These are phyloP conservation scores for Talaromyces sp. DNA, from an alignment of 2,329 filamentous ascomycete species.

Conservation along the genomic window DNA sequence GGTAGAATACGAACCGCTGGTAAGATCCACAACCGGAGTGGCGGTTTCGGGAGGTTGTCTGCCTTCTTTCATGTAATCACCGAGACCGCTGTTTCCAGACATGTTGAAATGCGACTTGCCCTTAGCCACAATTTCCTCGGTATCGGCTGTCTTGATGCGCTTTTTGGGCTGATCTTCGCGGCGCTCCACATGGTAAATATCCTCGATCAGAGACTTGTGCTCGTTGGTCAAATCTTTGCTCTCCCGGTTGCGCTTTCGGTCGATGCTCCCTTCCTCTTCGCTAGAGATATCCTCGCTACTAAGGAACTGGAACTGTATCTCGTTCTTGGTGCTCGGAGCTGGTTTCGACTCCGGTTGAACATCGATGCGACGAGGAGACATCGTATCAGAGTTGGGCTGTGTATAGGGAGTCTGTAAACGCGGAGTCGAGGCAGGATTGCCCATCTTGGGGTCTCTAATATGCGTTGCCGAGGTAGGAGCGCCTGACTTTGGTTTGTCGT, in stretches of 20 bases:
- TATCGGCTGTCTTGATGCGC: constrained; percentile 56
- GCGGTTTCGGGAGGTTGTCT: constrained; percentile 47
- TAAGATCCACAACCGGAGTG: constrained; percentile 46
- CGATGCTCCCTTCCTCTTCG: constrained; percentile 22
- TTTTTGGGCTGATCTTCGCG: constrained; percentile 63
- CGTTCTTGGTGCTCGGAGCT: background rate
- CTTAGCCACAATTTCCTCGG: constrained; percentile 43
- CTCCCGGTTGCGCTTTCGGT: constrained; percentile 30
- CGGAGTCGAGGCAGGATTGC: background rate
- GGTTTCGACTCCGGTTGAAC: background rate
- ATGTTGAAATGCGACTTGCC: constrained; percentile 45
- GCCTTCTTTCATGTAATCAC: constrained; percentile 64
- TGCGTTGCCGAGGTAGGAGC: background rate
- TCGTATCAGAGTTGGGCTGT: background rate
- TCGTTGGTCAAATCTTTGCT: constrained; percentile 1
- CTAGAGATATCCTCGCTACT: constrained; percentile 22
- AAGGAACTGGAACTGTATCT: constrained; percentile 31
- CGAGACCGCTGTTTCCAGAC: constrained; percentile 55
- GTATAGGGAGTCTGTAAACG: background rate
- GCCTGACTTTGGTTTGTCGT: constrained; percentile 3
- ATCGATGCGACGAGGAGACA: background rate
- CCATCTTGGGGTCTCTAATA: background rate
- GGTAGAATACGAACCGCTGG: constrained; percentile 29
- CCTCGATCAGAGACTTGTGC: constrained; percentile 58
- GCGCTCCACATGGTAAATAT: constrained; percentile 69